Evolutionary conservation across 1,139 yeast species (phyloP), one percentile per base, ranked within the genome.

Genomic region (Yamadazyma buinensis): DNA sequence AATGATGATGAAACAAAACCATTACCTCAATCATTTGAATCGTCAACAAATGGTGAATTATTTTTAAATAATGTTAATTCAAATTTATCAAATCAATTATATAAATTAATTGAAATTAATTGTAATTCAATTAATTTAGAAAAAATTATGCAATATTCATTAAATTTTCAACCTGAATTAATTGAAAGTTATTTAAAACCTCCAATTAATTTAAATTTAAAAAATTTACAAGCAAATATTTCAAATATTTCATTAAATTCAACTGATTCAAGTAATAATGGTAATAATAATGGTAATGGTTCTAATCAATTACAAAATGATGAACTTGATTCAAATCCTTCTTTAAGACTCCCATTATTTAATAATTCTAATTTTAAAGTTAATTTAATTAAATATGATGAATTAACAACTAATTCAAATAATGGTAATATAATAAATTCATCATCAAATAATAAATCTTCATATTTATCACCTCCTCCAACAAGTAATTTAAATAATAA

Each of bases 101-200:
- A 56, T 11, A 56, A 58, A 37, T 52, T 70, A 29, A 52, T 70
- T 29, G 74, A 67, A 30, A 38, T 61, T 25, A 69, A 70, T 42
- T 55, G 67, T 35, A 67, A 67, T 23, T 65, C 73, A 0, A 50
- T 61, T 14, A 60, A 58, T 39, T 44, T 69, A 36, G 69, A 66
- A 11, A 56, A 51, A 37, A 48, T 70, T 13, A 69, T 70, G 76
- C 49, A 50, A 30, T 49, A 60, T 27, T 68, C 74, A 0, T 49
- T 68, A 30, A 43, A 39, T 2, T 55, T 66, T 35, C 73, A 70
- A 37, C 69, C 72, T 2, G 67, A 59, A 17, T 48, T 65, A 27
- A 67, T 67, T 1, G 76, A 70, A 40, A 58, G 59, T 2, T 69
- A 69, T 39, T 47, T 68, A 32, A 54, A 47, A 26, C 38, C 48